A percentile compares a stretch with the other conserved stretches of the same genome.
Conservation (phyloP, 1,139 yeast genomes). For the Kluyveromyces marxianus region DNA sequence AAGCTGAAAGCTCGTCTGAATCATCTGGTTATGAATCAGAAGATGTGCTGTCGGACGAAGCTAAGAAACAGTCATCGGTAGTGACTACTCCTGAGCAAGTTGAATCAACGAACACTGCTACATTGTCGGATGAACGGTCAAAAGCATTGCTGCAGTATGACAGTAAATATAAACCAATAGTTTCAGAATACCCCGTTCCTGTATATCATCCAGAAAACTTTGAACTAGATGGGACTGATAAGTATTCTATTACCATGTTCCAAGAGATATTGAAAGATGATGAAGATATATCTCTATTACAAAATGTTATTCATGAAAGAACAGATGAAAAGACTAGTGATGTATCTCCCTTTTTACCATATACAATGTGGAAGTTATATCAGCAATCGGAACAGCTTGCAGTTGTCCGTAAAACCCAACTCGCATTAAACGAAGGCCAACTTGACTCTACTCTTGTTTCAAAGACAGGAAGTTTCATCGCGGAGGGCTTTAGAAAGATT, state of each 20-base stretch:
- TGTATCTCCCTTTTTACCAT: slow-evolving; percentile 10
- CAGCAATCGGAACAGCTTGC: slow-evolving; percentile 16
- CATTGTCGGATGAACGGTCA: slow-evolving; percentile 11
- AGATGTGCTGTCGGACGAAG: slow-evolving; percentile 11
- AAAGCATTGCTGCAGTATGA: slow-evolving; percentile 15
- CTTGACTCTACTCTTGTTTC: slow-evolving; percentile 38
- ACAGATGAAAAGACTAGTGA: slow-evolving; percentile 7
- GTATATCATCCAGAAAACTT: slow-evolving; percentile 23
- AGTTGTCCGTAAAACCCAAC: slow-evolving; percentile 16
- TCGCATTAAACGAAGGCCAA: slow-evolving; percentile 16
- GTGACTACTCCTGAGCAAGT: slow-evolving; percentile 31
- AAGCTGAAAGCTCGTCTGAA: slow-evolving; percentile 19
- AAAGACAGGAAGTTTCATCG: slow-evolving; percentile 55
- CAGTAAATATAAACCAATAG: slow-evolving; percentile 20
- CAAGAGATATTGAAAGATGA: slow-evolving; percentile 58
- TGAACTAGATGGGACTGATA: slow-evolving; percentile 9
- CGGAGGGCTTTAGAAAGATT: slow-evolving; percentile 69
- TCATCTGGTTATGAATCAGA: slow-evolving; percentile 32
- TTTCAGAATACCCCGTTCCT: slow-evolving; percentile 20
- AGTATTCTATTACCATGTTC: slow-evolving; percentile 43
- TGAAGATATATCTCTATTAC: slow-evolving; percentile 58
- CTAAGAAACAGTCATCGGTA: slow-evolving; percentile 17
- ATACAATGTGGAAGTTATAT: slow-evolving; percentile 20
- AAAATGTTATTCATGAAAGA: slow-evolving; percentile 33
- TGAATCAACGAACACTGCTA: slow-evolving; percentile 8